Evolutionary conservation across 2,329 filamentous ascomycete genomes (phyloP).

Genomic region (Phialocephala subalpina): DNA sequence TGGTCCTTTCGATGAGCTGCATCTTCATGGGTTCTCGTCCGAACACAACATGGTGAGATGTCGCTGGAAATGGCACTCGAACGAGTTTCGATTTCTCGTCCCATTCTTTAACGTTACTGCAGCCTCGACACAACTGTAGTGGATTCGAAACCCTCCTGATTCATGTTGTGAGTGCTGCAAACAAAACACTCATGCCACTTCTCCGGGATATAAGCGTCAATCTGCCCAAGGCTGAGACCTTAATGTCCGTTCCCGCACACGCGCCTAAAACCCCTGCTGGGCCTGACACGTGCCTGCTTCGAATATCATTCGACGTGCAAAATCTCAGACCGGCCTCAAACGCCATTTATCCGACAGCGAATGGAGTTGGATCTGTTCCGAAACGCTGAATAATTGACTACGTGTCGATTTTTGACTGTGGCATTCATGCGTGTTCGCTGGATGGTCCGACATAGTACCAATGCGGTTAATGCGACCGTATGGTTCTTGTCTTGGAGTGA

Average conservation of each 20-base stretch:
- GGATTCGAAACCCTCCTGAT: constrained; percentile 9
- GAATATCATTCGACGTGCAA: constrained; percentile 26
- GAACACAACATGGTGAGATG: not conserved
- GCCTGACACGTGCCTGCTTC: constrained; percentile 17
- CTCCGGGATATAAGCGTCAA: constrained; percentile 3
- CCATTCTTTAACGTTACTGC: constrained; percentile 9
- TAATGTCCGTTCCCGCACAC: constrained; percentile 8
- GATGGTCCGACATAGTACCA: constrained; percentile 10
- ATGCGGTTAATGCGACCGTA: constrained; percentile 15
- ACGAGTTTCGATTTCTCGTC: constrained; percentile 13
- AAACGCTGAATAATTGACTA: constrained; percentile 24
- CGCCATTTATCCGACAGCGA: constrained; percentile 13
- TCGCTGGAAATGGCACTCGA: constrained; percentile 6
- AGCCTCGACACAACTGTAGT: not conserved
- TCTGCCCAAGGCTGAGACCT: constrained; percentile 13
- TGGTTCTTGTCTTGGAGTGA: not conserved
- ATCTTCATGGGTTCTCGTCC: not conserved
- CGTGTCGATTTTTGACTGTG: constrained; percentile 12
- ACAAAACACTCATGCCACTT: constrained; percentile 17
- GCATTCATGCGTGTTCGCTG: constrained; percentile 17
- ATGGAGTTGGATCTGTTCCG: constrained; percentile 14
- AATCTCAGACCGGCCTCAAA: constrained; percentile 26
- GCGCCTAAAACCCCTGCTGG: constrained; percentile 10
- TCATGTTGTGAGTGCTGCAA: constrained; percentile 12
- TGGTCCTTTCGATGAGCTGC: not conserved